A percentile compares a stretch with the other conserved stretches of the same genome.
Conservation (phyloP, 768 basidiomycete genomes). For the Leccinum incarnatum region DNA sequence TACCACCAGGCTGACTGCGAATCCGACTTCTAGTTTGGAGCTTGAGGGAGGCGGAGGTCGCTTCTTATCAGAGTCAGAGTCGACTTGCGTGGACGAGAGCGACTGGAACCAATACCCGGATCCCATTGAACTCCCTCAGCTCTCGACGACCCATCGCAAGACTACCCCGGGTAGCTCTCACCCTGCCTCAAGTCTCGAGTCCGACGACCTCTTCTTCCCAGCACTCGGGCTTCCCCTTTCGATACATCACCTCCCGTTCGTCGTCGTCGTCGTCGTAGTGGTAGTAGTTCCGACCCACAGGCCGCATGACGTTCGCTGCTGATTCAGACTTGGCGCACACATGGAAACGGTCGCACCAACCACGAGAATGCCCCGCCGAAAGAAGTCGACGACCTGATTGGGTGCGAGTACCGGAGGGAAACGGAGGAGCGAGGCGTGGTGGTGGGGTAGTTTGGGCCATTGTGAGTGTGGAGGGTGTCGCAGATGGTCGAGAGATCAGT, state of each 20-base stretch:
- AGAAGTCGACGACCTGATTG: conserved; percentile 25
- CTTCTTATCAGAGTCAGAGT: conserved; percentile 2
- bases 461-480: conserved; percentile 3
- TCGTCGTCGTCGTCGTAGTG: not conserved
- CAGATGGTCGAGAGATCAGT: conserved; percentile 6
- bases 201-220: too few relatives aligned
- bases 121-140: conserved; percentile 14
- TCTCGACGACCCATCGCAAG: conserved; percentile 3
- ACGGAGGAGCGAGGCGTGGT: conserved; percentile 28
- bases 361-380: conserved; percentile 21
- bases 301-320: not conserved
- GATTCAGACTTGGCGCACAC: not conserved
- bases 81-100: not conserved
- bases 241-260: too few relatives aligned
- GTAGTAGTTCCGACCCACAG: too few relatives aligned
- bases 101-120: conserved; percentile 7
- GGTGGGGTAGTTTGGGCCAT: conserved; percentile 29
- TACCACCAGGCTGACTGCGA: conserved; percentile 10
- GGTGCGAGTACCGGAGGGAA: conserved; percentile 20
- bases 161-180: conserved; percentile 15
- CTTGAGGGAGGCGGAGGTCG: not conserved
- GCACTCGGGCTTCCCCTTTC: too few relatives aligned
- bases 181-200: too few relatives aligned
- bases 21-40: conserved; percentile 12
- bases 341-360: not conserved